phyloP scores from a whole-genome alignment of 2,329 filamentous ascomycete genomes.

The Hymenoscyphus salicellus region DNA sequence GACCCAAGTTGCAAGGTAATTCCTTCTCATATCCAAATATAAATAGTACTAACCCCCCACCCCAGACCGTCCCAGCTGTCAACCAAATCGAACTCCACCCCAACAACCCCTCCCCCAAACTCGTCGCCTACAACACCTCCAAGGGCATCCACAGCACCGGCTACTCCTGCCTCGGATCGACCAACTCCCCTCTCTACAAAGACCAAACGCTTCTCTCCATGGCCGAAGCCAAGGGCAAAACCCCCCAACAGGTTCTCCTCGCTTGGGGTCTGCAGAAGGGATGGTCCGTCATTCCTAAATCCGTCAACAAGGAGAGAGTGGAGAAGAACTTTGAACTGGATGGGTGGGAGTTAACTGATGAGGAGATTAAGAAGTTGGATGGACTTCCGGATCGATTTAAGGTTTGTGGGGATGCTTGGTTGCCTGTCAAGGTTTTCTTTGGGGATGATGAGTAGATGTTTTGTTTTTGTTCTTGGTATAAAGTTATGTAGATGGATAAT shows the following conservation, averaged over 20 bases:
- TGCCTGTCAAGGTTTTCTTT: slow-evolving; percentile 78
- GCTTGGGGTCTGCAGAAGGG: slow-evolving; percentile 79
- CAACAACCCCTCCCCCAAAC: slow-evolving; percentile 76
- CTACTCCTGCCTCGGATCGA: slow-evolving; percentile 72
- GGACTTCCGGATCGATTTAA: slow-evolving; percentile 62
- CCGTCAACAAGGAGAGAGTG: slow-evolving; percentile 69
- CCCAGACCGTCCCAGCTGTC: slow-evolving; percentile 59
- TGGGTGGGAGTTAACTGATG: slow-evolving; percentile 68
- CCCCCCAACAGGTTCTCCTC: slow-evolving; percentile 72
- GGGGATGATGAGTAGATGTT: slow-evolving; percentile 68
- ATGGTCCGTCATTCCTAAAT: slow-evolving; percentile 84
- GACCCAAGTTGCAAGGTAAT: slow-evolving; percentile 59
- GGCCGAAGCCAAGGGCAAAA: slow-evolving; percentile 64
- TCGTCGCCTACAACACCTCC: slow-evolving; percentile 66
- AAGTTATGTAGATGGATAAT: neutral
- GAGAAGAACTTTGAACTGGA: slow-evolving; percentile 72
- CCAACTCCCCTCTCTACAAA: slow-evolving; percentile 66
- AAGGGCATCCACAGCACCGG: slow-evolving; percentile 74
- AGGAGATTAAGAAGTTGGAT: slow-evolving; percentile 65
- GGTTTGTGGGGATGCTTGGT: slow-evolving; percentile 72
- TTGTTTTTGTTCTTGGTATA: neutral
- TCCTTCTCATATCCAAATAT: neutral
- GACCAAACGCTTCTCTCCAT: slow-evolving; percentile 61
- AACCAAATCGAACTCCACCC: slow-evolving; percentile 84
- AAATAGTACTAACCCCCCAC: neutral